Evolutionary conservation across 306 rosid species (phyloP).

Genomic region (Vigna reflexopilosa): DNA sequence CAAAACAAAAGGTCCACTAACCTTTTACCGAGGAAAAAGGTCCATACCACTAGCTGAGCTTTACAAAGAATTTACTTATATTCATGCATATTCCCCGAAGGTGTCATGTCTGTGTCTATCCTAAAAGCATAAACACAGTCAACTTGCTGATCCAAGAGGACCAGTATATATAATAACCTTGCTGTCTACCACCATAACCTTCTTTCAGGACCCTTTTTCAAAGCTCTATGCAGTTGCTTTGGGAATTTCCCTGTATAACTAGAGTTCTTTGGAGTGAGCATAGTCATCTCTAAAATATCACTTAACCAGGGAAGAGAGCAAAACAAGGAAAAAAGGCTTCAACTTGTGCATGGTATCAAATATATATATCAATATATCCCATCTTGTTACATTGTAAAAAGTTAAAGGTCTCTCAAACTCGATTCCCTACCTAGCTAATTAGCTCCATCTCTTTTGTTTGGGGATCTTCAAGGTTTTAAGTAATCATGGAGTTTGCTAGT

Average conservation of each 20-base stretch:
- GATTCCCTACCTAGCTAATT: neutral
- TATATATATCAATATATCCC: neutral
- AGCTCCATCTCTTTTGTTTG: neutral
- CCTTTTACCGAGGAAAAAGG: constrained; percentile 22
- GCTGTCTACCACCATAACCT: constrained; percentile 8
- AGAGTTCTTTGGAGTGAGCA: neutral
- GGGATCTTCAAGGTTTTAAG: constrained; percentile 30
- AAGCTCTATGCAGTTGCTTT: constrained; percentile 27
- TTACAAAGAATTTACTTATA: constrained; percentile 15
- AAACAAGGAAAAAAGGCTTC: neutral
- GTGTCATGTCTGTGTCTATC: constrained; percentile 18
- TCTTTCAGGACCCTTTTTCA: constrained; percentile 10
- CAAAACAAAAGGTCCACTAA: constrained; percentile 26
- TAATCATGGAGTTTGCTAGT: constrained; percentile 38
- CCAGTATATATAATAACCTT: constrained; percentile 19
- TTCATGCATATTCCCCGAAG: constrained; percentile 22
- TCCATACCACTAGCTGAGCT: constrained; percentile 29
- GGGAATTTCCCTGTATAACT: constrained; percentile 3
- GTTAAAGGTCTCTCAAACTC: neutral
- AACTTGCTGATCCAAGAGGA: neutral
- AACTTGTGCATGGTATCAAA: constrained; percentile 10
- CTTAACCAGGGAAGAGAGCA: constrained; percentile 2
- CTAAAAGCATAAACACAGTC: constrained; percentile 31
- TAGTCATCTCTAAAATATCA: neutral
- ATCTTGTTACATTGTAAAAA: constrained; percentile 10